phyloP scores from a whole-genome alignment of 2,329 filamentous ascomycete genomes.

The Fusarium sp. region DNA sequence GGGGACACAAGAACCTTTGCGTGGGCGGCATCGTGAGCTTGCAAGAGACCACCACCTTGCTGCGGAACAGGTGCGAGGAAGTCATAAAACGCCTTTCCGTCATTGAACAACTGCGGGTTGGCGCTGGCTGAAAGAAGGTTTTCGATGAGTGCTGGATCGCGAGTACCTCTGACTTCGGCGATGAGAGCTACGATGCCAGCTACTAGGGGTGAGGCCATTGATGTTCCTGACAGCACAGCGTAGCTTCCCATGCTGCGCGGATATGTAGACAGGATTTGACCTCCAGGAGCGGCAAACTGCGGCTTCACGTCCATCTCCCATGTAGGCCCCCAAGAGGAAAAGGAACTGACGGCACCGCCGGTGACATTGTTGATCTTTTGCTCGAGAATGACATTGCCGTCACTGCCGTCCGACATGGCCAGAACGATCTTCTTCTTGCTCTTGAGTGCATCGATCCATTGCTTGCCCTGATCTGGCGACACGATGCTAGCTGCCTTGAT shows the following conservation, averaged over 20 bases:
- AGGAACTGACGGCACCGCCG: conserved; percentile 65
- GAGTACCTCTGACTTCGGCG: conserved; percentile 63
- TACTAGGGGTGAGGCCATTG: conserved; percentile 70
- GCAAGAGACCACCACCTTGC: conserved; percentile 70
- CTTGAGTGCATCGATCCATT: conserved; percentile 59
- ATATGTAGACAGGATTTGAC: conserved; percentile 69
- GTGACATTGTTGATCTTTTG: conserved; percentile 56
- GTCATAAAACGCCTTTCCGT: conserved; percentile 52
- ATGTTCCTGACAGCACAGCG: conserved; percentile 67
- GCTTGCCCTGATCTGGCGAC: conserved; percentile 55
- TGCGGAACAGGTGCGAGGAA: conserved; percentile 68
- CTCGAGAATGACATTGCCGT: conserved; percentile 53
- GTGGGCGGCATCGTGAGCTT: conserved; percentile 70
- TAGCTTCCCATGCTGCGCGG: conserved; percentile 61
- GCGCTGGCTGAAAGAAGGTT: conserved; percentile 63
- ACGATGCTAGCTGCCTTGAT: conserved; percentile 59
- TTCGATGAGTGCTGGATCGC: conserved; percentile 63
- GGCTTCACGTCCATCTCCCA: conserved; percentile 70
- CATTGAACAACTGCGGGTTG: conserved; percentile 63
- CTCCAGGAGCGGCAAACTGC: conserved; percentile 67
- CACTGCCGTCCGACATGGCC: conserved; percentile 57
- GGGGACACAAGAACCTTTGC: conserved; percentile 65
- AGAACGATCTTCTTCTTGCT: conserved; percentile 59
- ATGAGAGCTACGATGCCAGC: conserved; percentile 68
- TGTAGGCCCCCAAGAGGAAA: conserved; percentile 71